These are phyloP conservation scores for Epichloe festucae DNA, from an alignment of 2,329 filamentous ascomycete species.

Conservation along the genomic window DNA sequence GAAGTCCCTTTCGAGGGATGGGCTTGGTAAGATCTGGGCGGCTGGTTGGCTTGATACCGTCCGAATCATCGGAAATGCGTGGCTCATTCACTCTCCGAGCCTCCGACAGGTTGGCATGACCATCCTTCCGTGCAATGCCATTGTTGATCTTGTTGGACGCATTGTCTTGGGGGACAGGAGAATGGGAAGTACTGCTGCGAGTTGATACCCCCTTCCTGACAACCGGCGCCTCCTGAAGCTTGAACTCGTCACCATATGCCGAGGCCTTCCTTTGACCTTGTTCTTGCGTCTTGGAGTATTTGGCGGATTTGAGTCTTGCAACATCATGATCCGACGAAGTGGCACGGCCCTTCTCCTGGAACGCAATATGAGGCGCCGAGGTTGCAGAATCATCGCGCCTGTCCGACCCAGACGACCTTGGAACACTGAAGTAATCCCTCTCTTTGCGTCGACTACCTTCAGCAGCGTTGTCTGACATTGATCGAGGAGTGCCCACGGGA, in stretches of 20 bases:
- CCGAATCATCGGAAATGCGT: slow-evolving; percentile 46
- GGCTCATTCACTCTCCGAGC: slow-evolving; percentile 28
- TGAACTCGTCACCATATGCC: slow-evolving; percentile 42
- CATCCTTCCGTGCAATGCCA: slow-evolving; percentile 16
- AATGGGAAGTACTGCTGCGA: slow-evolving; percentile 30
- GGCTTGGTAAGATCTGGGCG: slow-evolving; percentile 31
- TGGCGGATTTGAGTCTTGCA: slow-evolving; percentile 37
- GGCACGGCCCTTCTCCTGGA: slow-evolving; percentile 65
- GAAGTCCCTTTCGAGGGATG: slow-evolving; percentile 54
- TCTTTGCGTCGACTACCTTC: slow-evolving; percentile 36
- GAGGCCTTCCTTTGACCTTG: slow-evolving; percentile 16
- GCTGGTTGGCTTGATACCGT: slow-evolving; percentile 28
- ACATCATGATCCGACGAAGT: slow-evolving; percentile 46
- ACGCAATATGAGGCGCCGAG: slow-evolving; percentile 79
- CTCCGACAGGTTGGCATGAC: slow-evolving; percentile 10
- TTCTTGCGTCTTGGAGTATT: slow-evolving; percentile 29
- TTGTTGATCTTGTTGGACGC: slow-evolving; percentile 23
- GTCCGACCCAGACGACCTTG: slow-evolving; percentile 29
- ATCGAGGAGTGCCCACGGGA: slow-evolving; percentile 39
- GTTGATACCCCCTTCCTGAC: slow-evolving; percentile 35
- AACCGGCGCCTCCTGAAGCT: slow-evolving; percentile 69
- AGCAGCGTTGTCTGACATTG: slow-evolving; percentile 33
- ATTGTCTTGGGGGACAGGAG: slow-evolving; percentile 23
- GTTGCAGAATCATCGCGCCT: slow-evolving; percentile 35
- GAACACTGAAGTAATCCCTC: slow-evolving; percentile 46